Evolutionary conservation across 495 filamentous ascomycete genomes (phyloP).

Genomic region (Extremus antarcticus): DNA sequence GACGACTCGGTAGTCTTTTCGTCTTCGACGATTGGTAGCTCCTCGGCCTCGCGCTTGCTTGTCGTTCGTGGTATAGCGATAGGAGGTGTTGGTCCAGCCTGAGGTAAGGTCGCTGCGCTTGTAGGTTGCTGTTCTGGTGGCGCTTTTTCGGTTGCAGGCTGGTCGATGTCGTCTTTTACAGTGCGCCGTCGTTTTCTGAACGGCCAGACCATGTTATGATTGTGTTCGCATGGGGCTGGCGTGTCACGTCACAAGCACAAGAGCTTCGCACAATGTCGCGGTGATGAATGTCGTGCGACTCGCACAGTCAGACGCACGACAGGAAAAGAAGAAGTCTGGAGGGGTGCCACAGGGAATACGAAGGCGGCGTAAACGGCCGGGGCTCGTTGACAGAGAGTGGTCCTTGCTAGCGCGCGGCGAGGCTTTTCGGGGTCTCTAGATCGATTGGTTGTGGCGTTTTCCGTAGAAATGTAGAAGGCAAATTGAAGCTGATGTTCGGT

Average conservation of each 20-base stretch:
- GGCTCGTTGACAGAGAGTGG: background rate
- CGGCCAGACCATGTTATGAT: conserved; percentile 11
- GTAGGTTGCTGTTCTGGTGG: conserved; percentile 3
- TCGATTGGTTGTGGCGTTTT: background rate
- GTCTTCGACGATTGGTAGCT: background rate
- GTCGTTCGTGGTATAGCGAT: background rate
- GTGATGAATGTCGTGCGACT: too few relatives aligned
- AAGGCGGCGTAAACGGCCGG: background rate
- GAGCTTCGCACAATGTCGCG: background rate
- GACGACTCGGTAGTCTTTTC: conserved; percentile 5
- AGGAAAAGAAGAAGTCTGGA: background rate
- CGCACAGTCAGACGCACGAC: too few relatives aligned
- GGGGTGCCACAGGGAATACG: background rate
- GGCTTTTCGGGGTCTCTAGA: background rate
- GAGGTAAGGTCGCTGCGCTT: background rate
- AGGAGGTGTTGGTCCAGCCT: background rate
- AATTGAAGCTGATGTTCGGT: background rate
- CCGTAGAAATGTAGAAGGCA: too few relatives aligned
- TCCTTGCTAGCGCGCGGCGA: background rate
- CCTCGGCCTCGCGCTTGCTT: background rate
- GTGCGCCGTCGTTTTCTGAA: conserved; percentile 14
- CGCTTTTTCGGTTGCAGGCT: background rate
- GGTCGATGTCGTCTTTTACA: background rate
- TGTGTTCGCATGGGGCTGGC: background rate
- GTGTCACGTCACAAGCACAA: background rate